Evolutionary conservation across 306 rosid genomes (phyloP), one percentile per base, ranked within the genome.

Genomic region (Cicer cuneatum): DNA sequence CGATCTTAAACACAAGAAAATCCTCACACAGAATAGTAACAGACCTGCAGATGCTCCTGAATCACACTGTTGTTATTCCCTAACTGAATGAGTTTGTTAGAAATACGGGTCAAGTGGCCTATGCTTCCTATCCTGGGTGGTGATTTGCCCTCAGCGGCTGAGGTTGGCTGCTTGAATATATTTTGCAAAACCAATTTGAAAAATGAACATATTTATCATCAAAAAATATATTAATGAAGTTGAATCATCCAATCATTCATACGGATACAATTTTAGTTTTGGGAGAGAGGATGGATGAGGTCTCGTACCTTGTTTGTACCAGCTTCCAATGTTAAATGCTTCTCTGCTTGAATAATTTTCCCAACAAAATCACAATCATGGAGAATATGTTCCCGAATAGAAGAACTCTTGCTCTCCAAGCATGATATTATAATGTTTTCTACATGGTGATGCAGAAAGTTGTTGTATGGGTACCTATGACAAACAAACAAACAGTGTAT

Each of bases 401-500:
- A 81, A 85, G 84, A 77, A 84, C 88, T 90, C 88, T 90, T 95
- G 82, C 96, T 87, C 85, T 92, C 99, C 85, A 95, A 84, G 77
- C 99, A 92, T 19, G 96, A 92, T 24, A 85, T 58, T 75, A 92
- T 74, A 62, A 95, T 92, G 70, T 69, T 89, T 87, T 92, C 99
- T 72, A 89, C 84, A 69, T 90, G 98, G 82, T 90, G 99, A 86
- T 95, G 99, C 80, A 95, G 85, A 80, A 92, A 95, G 78, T 95
- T 95, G 81, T 95, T 95, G 83, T 83, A 95, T 7, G 99, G 98
- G 85, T 95, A 95, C 93, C 99, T 95, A 74, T 18, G 38, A 66
- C 18, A 76, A 29, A 29, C 21, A 76, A 79, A 54, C 45, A 83
- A 84, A 70, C 68, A 79, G 57, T 8, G 41, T 38, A 75, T 75